Evolutionary conservation across 352 stramenopile species (phyloP), one percentile per base, ranked within the genome.

Genomic region (Pythium vanterpoolii): DNA sequence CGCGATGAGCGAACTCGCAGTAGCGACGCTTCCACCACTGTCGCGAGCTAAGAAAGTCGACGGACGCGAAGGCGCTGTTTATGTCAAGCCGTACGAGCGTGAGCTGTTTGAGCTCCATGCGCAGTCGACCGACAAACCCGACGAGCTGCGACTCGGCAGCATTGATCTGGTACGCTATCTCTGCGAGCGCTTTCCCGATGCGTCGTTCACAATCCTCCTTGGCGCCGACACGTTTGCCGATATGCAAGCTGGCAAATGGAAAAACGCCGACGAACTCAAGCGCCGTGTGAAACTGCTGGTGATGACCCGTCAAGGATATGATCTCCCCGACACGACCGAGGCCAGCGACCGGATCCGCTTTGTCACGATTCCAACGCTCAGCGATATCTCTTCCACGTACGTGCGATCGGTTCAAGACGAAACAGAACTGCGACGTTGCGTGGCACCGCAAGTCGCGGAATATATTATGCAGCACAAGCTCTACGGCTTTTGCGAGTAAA

Each of bases 161-260:
- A 84, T 95, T 53, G 87, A 96, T 55, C 66, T 95, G 18, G 62
- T 95, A 26, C 42, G 59, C 1, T 89, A 76, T 36, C 60, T 95
- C 28, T 51, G 57, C 13, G 51, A 72, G 14, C 68, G 72, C 43
- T 52, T 87, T 36, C 71, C 68, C 28, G 59, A 91, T 49, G 71
- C 69, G 23, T 64, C 45, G 28, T 96, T 95, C 28, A 81, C 82
- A 49, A 77, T 93, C 72, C 66, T 96, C 23, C 53, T 96, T 6
- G 88, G 87, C 6, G 85, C 71, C 6, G 88, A 96, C 65, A 95
- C 88, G 48, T 96, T 87, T 69, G 72, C 73, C 7, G 88, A 96
- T 63, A 63, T 96, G 48, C 52, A 83, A 38, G 70, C 74, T 24
- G 85, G 84, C 40, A 96, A 96, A 66, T 96, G 88, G 88, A 96